Evolutionary conservation across 2,329 filamentous ascomycete genomes (phyloP), one percentile per base, ranked within the genome.

Genomic region (Scedosporium apiospermum): DNA sequence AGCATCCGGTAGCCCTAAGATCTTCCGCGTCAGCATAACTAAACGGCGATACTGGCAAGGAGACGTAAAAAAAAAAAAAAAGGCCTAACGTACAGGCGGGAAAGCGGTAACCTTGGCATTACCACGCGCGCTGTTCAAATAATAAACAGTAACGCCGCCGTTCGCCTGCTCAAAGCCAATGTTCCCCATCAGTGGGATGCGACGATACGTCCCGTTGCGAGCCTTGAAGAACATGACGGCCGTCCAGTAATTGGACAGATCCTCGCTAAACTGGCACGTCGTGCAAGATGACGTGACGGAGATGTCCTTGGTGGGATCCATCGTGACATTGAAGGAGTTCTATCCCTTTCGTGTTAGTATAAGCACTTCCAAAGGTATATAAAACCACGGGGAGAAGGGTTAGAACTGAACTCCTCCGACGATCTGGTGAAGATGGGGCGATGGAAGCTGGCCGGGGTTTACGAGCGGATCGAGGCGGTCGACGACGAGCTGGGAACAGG

Each of bases 391-490:
- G 14, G n/a, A 7, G 14, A 12, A 16, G 18, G 44, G 44, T 3
- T n/a, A 10, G 21, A 49, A 49, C 16, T 76, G 75, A 66, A 79
- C 58, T 4, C 77, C 78, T 67, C 86, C 84, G 62, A 83, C 79
- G 65, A 87, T 80, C 57, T 82, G 83, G 68, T 87, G 85, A 10
- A 85, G 76, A 74, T 87, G 84, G 41, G 76, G 76, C 23, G 77
- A 76, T 71, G 76, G 77, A 42, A 69, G 70, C 70, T 74, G 68
- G 26, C 77, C 77, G 6, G 76, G 77, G 71, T 78, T 77, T 65
- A 78, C 77, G 59, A 79, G 68, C 27, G 77, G 77, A 69, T 79
- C 77, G 67, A 74, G 72, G 42, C 76, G 76, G 70, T 79, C 77
- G 59, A 78, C 76, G 41, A 78, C 75, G 23, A 79, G 73, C 71